phyloP scores from a whole-genome alignment of 2,329 filamentous ascomycete genomes.

The Orbilia blumenaviensis region DNA sequence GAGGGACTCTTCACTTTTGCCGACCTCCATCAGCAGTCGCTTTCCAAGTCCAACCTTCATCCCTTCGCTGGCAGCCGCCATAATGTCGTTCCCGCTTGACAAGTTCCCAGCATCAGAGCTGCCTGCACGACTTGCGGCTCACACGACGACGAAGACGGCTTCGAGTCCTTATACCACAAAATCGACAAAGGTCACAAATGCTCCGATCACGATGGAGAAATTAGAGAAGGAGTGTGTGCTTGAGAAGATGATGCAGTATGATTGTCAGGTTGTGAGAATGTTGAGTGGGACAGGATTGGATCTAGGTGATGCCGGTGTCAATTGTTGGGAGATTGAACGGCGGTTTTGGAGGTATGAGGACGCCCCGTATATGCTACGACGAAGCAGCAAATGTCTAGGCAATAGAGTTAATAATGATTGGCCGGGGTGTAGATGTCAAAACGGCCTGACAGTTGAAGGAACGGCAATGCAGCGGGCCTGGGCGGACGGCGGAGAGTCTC shows the following conservation, averaged over 20 bases:
- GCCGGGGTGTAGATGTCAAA: constrained; percentile 11
- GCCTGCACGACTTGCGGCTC: constrained; percentile 40
- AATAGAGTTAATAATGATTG: too few relatives aligned
- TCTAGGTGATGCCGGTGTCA: constrained; percentile 40
- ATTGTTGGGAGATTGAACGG: constrained; percentile 52
- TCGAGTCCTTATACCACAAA: constrained; percentile 27
- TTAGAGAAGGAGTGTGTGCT: constrained; percentile 45
- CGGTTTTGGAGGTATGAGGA: constrained; percentile 53
- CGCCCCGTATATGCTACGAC: too few relatives aligned
- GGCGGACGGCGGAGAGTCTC: constrained; percentile 43
- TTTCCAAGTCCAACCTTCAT: constrained; percentile 10
- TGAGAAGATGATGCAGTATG: constrained; percentile 50
- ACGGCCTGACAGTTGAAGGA: constrained; percentile 41
- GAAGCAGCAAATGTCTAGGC: too few relatives aligned
- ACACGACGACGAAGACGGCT: constrained; percentile 9
- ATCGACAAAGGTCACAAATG: constrained; percentile 23
- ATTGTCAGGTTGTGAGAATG: constrained; percentile 47
- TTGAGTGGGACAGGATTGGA: constrained; percentile 26
- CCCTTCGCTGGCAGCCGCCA: constrained; percentile 20
- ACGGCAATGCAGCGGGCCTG: constrained; percentile 42
- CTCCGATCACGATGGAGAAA: constrained; percentile 39
- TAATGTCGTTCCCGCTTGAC: constrained; percentile 51
- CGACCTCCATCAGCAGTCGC: constrained; percentile 35
- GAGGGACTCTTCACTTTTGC: constrained; percentile 24
- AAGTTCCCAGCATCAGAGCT: constrained; percentile 53